Evolutionary conservation across 2,329 filamentous ascomycete species (phyloP).

Genomic region (Cercospora sp.): DNA sequence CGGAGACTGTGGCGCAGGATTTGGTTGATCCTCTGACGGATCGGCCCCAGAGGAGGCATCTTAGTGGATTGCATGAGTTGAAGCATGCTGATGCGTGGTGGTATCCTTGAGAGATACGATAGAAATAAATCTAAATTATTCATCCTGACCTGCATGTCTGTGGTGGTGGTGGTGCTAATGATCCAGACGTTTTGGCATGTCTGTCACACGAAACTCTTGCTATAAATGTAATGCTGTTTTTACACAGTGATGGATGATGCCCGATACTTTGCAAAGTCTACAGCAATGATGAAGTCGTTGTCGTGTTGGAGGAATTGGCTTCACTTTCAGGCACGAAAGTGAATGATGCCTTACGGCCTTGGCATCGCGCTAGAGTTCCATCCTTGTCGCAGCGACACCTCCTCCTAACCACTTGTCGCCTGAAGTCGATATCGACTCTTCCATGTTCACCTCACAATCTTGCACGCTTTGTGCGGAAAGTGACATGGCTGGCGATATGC

Average conservation of each 20-base stretch:
- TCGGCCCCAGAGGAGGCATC: neutral
- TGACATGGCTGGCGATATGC: neutral
- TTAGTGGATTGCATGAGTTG: neutral
- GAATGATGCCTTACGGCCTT: neutral
- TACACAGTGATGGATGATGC: neutral
- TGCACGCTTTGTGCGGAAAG: neutral
- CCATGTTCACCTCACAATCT: neutral
- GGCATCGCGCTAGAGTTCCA: neutral
- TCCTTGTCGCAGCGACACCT: neutral
- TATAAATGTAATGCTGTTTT: neutral
- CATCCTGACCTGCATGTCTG: neutral
- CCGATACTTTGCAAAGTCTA: neutral
- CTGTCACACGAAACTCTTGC: neutral
- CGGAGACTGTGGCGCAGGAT: neutral
- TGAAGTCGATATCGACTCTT: neutral
- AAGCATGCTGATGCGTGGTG: neutral
- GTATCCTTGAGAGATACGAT: neutral
- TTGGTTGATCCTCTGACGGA: neutral
- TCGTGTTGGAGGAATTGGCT: neutral
- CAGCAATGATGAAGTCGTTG: neutral
- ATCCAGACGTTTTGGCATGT: neutral
- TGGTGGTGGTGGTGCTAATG: neutral
- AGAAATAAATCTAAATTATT: neutral
- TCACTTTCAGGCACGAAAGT: neutral
- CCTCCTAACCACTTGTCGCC: constrained; percentile 3